Conservation (phyloP, 495 filamentous ascomycete species). For the Hyaloscypha finlandica region DNA sequence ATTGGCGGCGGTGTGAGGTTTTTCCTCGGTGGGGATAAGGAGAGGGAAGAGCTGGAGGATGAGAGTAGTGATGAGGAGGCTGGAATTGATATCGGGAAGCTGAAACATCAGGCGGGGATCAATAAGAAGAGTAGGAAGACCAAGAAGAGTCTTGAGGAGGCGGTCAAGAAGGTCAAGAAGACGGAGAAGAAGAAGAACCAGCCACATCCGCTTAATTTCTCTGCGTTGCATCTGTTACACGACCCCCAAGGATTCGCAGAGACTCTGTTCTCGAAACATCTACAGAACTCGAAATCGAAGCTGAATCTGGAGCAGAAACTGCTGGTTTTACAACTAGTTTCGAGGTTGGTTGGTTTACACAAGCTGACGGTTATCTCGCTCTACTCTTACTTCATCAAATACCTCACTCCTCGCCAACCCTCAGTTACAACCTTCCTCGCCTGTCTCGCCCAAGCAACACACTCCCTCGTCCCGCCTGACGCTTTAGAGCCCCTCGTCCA, state of each 20-base stretch:
- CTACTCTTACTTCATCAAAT: slow-evolving; percentile 86
- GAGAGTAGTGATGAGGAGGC: slow-evolving; percentile 81
- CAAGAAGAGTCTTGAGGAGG: slow-evolving; percentile 73
- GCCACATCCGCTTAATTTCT: slow-evolving; percentile 90
- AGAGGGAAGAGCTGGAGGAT: slow-evolving; percentile 87
- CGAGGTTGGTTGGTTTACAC: slow-evolving; percentile 88
- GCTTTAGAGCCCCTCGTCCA: slow-evolving; percentile 86
- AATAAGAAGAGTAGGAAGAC: slow-evolving; percentile 97
- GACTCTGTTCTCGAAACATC: slow-evolving; percentile 82
- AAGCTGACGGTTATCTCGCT: slow-evolving; percentile 83
- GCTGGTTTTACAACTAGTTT: slow-evolving; percentile 82
- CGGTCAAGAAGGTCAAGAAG: slow-evolving; percentile 72
- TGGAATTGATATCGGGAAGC: slow-evolving; percentile 68
- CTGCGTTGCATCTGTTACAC: slow-evolving; percentile 92
- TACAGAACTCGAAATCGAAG: slow-evolving; percentile 83
- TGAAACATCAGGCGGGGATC: slow-evolving; percentile 83
- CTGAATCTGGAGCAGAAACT: slow-evolving; percentile 91
- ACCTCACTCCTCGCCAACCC: slow-evolving; percentile 82
- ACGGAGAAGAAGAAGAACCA: slow-evolving; percentile 86
- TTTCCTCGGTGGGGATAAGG: slow-evolving; percentile 94
- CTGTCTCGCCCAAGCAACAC: slow-evolving; percentile 86
- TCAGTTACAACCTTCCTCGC: slow-evolving; percentile 95
- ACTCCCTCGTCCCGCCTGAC: slow-evolving; percentile 91
- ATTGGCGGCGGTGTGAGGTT: slow-evolving; percentile 84
- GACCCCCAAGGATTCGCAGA: slow-evolving; percentile 97